Evolutionary conservation across 2,329 filamentous ascomycete genomes (phyloP).

Genomic region (Fusarium dimerum): DNA sequence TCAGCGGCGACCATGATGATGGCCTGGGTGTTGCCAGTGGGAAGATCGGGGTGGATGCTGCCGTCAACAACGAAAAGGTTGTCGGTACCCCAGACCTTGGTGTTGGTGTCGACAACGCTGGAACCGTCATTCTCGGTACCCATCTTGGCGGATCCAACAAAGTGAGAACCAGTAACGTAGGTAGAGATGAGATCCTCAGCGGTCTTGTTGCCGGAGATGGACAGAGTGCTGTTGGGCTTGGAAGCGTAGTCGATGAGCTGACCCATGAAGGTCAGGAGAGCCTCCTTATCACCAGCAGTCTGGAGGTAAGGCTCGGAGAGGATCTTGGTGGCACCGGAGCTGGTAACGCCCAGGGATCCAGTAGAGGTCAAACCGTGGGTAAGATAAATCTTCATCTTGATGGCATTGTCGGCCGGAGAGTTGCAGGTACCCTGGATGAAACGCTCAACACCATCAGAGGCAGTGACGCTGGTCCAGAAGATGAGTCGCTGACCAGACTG

Average conservation of each 20-base stretch:
- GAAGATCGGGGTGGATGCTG: slow-evolving; percentile 68
- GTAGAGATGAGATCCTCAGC: slow-evolving; percentile 58
- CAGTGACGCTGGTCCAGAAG: slow-evolving; percentile 47
- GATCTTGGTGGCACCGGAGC: slow-evolving; percentile 43
- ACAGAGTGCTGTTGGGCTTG: slow-evolving; percentile 57
- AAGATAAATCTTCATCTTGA: slow-evolving; percentile 52
- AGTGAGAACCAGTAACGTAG: slow-evolving; percentile 51
- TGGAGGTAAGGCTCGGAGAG: slow-evolving; percentile 38
- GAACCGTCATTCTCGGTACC: slow-evolving; percentile 55
- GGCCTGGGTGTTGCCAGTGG: slow-evolving; percentile 67
- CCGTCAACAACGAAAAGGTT: slow-evolving; percentile 71
- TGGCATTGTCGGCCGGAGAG: slow-evolving; percentile 40
- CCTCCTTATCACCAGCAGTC: slow-evolving; percentile 38
- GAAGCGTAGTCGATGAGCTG: slow-evolving; percentile 66
- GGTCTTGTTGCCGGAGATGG: slow-evolving; percentile 45
- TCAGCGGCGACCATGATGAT: slow-evolving; percentile 66
- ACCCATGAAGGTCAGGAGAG: slow-evolving; percentile 50
- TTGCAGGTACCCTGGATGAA: slow-evolving; percentile 49
- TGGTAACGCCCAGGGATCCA: slow-evolving; percentile 44
- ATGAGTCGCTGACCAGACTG: slow-evolving; percentile 49
- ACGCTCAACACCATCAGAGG: slow-evolving; percentile 38
- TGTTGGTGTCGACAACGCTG: slow-evolving; percentile 63
- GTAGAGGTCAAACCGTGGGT: slow-evolving; percentile 51
- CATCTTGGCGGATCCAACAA: slow-evolving; percentile 62
- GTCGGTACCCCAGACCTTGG: slow-evolving; percentile 66